These are phyloP conservation scores for Raffaelea ambrosiae DNA, from an alignment of 2,329 filamentous ascomycete genomes.

Conservation along the genomic window DNA sequence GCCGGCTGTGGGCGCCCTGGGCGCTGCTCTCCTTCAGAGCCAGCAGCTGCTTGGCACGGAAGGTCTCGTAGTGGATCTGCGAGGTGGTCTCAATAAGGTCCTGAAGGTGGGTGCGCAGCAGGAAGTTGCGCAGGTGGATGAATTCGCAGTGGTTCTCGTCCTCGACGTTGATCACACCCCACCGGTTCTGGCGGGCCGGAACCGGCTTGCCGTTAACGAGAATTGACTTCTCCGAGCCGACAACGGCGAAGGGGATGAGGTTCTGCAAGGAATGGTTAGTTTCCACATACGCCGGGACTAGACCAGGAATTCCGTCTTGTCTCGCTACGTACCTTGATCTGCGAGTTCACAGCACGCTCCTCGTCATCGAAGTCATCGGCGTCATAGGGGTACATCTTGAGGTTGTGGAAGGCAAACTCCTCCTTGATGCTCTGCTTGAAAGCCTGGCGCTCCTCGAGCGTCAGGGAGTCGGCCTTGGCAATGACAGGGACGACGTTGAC, in stretches of 20 bases:
- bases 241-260: constrained; percentile 93
- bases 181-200: constrained; percentile 94
- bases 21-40: constrained; percentile 97
- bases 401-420: constrained; percentile 98
- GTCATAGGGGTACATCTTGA: constrained; percentile 99
- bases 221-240: constrained; percentile 96
- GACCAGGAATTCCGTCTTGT: too few species aligned
- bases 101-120: constrained; percentile 95
- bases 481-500: constrained; percentile 99
- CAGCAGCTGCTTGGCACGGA: constrained; percentile 97
- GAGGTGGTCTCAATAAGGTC: constrained; percentile 98
- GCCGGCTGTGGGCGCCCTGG: constrained; percentile 66
- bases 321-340: constrained; percentile 75
- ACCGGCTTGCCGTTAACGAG: constrained; percentile 97
- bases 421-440: constrained; percentile 99
- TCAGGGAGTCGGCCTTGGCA: constrained; percentile 94
- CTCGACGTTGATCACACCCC: constrained; percentile 99
- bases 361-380: constrained; percentile 98
- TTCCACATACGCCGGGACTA: background rate
- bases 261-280: constrained; percentile 41
- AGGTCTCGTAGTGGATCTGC: constrained; percentile 99
- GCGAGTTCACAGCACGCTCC: constrained; percentile 83
- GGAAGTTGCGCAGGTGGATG: constrained; percentile 95
- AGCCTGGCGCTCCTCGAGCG: constrained; percentile 84
- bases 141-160: constrained; percentile 99